These are phyloP conservation scores for Rhizopogon vulgaris DNA, from an alignment of 768 basidiomycete genomes.

Conservation along the genomic window DNA sequence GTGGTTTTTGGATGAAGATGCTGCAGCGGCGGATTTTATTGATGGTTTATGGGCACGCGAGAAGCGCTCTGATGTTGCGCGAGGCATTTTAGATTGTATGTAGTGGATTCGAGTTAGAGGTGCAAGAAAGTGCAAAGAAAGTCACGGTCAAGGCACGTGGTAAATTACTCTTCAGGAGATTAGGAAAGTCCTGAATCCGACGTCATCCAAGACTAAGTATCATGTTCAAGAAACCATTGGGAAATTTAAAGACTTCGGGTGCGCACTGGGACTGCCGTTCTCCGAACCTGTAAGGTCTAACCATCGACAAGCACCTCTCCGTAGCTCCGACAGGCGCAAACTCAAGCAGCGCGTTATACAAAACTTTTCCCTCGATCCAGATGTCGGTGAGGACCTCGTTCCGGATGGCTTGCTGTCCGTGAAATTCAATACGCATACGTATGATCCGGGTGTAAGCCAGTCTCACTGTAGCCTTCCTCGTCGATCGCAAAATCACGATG, in stretches of 20 bases:
- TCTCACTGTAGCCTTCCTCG: neutral
- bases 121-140: neutral
- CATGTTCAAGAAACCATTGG: conserved; percentile 79
- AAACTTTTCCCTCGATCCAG: conserved; percentile 40
- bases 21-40: conserved; percentile 32
- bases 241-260: conserved; percentile 64
- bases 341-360: conserved; percentile 54
- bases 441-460: conserved; percentile 59
- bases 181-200: no score
- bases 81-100: conserved; percentile 49
- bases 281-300: neutral
- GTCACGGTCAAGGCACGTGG: neutral
- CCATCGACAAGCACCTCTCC: conserved; percentile 45
- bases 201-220: neutral
- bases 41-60: conserved; percentile 61
- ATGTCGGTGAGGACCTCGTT: conserved; percentile 63
- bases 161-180: neutral
- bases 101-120: neutral
- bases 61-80: conserved; percentile 73
- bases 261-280: neutral
- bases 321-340: conserved; percentile 69
- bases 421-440: conserved; percentile 60
- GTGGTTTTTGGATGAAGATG: conserved; percentile 34
- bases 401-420: conserved; percentile 66
- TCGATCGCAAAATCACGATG: neutral